Evolutionary conservation across 495 filamentous ascomycete species (phyloP), one percentile per base, ranked within the genome.

Genomic region (Trichocladium antarcticum): DNA sequence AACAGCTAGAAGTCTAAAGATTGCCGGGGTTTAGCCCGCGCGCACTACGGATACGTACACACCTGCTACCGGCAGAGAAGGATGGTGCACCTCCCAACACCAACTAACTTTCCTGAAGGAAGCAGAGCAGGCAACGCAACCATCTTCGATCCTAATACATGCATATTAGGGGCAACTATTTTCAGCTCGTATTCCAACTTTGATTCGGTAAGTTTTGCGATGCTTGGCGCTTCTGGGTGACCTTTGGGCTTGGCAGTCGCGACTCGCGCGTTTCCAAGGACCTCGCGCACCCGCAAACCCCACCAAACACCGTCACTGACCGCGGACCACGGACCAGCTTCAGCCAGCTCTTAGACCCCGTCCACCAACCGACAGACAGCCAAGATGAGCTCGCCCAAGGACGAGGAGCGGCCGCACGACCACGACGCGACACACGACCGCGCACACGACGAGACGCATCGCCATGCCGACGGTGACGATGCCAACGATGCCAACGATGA

Each of bases 401-500:
- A 54, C 35, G 59, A 57, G 45, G 59, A 60, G 38, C 62, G 57
- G 51, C 53, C 55, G n/a, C n/a, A n/a, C n/a, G n/a, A n/a, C n/a
- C 57, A 53, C 36, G 59, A 62, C 12, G 62, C 60, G 49, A 19
- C 49, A 37, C 40, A 29, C 0, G 51, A 49, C 9, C 45, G 49
- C 20, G 21, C 38, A 16, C 57, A 53, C 36, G 59, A 62, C 12
- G 62, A 62, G 49, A 19, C 49, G 39, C 40, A 29, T 0, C 45
- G 45, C 9, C 45, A 51, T n/a, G 21, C 38, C 37, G 60, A 68
- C 17, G 63, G 53, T 41, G 69, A 69, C 28, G 70, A 70, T 46
- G 64, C 52, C 21, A 71, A 68, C 44, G 70, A 70, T 45, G 64
- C 52, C 24, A 71, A 68, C 44, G 70, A 73, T 37, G 70, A 72